Evolutionary conservation across 2,329 filamentous ascomycete species (phyloP).

Genomic region (Alternaria gansuensis): DNA sequence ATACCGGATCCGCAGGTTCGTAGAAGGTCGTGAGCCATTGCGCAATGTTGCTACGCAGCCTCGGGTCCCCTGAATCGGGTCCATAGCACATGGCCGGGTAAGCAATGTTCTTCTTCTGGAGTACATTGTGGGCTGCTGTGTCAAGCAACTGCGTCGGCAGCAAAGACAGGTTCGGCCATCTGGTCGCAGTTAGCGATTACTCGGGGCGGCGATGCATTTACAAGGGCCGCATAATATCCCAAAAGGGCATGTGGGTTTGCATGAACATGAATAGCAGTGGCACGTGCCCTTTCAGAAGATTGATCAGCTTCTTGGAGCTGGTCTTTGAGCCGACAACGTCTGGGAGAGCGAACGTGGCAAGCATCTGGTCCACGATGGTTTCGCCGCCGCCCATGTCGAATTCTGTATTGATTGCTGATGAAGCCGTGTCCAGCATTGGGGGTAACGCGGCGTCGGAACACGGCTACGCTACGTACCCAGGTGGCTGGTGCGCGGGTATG

Average conservation of each 20-base stretch:
- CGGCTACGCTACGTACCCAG: slow-evolving; percentile 12
- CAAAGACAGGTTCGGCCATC: slow-evolving; percentile 72
- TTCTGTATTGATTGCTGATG: slow-evolving; percentile 29
- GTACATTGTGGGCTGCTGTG: slow-evolving; percentile 66
- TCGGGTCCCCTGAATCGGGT: slow-evolving; percentile 70
- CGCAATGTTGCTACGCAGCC: slow-evolving; percentile 71
- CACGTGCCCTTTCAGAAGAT: slow-evolving; percentile 49
- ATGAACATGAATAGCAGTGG: slow-evolving; percentile 14
- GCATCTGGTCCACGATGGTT: slow-evolving; percentile 21
- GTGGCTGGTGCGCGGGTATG: slow-evolving; percentile 23
- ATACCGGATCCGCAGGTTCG: slow-evolving; percentile 55
- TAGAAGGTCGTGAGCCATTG: slow-evolving; percentile 75
- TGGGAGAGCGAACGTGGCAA: slow-evolving; percentile 37
- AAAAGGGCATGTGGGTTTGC: slow-evolving; percentile 20
- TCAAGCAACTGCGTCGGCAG: slow-evolving; percentile 72
- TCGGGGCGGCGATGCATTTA: slow-evolving; percentile 5
- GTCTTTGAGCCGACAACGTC: slow-evolving; percentile 42
- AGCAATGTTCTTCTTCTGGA: slow-evolving; percentile 67
- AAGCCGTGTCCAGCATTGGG: slow-evolving; percentile 20
- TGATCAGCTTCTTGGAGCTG: slow-evolving; percentile 48
- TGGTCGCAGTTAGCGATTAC: slow-evolving; percentile 47
- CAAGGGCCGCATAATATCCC: slow-evolving; percentile 30
- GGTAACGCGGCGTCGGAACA: slow-evolving; percentile 16
- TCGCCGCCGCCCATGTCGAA: slow-evolving; percentile 24
- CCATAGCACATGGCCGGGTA: slow-evolving; percentile 78